Evolutionary conservation across 1,284 basidiomycete genomes (phyloP).

Genomic region (Melampsora larici-populina): DNA sequence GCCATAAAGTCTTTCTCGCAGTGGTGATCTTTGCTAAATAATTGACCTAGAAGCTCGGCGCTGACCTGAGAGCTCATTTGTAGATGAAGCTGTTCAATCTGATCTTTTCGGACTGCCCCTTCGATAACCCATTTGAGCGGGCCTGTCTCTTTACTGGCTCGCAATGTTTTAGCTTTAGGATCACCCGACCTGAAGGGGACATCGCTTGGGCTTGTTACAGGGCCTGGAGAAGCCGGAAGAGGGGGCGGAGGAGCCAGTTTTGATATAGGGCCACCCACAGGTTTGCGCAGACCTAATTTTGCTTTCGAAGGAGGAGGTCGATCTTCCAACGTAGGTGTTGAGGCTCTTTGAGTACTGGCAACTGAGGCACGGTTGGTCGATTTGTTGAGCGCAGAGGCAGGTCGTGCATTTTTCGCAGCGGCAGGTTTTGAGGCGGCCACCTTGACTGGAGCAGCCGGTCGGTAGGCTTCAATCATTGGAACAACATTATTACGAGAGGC

Average conservation of each 20-base stretch:
- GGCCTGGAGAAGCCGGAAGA: slow-evolving; percentile 53
- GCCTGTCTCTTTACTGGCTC: slow-evolving; percentile 71
- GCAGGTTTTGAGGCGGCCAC: slow-evolving; percentile 45
- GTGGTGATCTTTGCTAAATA: slow-evolving; percentile 95
- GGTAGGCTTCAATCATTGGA: slow-evolving; percentile 74
- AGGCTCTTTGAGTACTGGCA: slow-evolving; percentile 45
- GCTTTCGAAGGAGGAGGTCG: slow-evolving; percentile 48
- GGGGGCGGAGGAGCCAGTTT: slow-evolving; percentile 51
- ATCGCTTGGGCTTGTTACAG: slow-evolving; percentile 53
- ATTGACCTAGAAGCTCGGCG: slow-evolving; percentile 68
- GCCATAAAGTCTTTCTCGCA: slow-evolving; percentile 87
- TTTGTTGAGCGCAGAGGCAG: slow-evolving; percentile 44
- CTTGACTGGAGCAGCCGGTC: slow-evolving; percentile 45
- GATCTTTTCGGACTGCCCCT: slow-evolving; percentile 84
- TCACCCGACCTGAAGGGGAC: slow-evolving; percentile 69
- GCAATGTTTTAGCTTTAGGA: slow-evolving; percentile 67
- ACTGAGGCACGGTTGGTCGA: slow-evolving; percentile 40
- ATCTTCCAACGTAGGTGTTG: slow-evolving; percentile 52
- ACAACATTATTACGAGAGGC: slow-evolving; percentile 81
- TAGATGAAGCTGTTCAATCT: slow-evolving; percentile 76
- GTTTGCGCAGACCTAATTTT: slow-evolving; percentile 45
- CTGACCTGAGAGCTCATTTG: slow-evolving; percentile 86
- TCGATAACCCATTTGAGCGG: slow-evolving; percentile 57
- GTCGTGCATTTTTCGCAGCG: slow-evolving; percentile 43
- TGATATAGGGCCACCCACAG: slow-evolving; percentile 51